Conservation (phyloP, 306 rosid genomes). For the Gleditsia sinensis region DNA sequence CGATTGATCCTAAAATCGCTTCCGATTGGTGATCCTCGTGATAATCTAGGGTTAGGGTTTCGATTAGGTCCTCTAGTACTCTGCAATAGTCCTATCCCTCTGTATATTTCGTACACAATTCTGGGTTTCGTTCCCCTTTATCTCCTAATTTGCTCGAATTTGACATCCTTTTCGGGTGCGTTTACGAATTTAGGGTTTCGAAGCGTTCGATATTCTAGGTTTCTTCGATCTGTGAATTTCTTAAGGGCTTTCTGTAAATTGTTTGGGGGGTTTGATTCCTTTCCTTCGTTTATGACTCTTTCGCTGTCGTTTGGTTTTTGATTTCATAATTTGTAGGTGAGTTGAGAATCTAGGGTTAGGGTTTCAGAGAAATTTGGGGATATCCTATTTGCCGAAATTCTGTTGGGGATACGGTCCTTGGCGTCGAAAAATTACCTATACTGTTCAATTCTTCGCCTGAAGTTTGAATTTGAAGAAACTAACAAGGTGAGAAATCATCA, state of each 20-base stretch:
- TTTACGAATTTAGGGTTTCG: slow-evolving; percentile 54
- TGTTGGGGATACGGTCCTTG: slow-evolving; percentile 32
- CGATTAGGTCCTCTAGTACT: slow-evolving; percentile 15
- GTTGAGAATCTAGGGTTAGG: slow-evolving; percentile 60
- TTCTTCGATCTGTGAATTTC: slow-evolving; percentile 30
- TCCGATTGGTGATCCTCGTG: not conserved
- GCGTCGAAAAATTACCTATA: not conserved
- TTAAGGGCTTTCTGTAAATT: slow-evolving; percentile 34
- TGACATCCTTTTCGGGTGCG: not conserved
- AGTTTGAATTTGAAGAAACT: slow-evolving; percentile 26
- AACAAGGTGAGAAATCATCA: slow-evolving; percentile 33
- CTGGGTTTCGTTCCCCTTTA: slow-evolving; percentile 4
- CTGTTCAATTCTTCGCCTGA: not conserved
- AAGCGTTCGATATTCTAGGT: slow-evolving; percentile 24
- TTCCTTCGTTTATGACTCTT: not conserved
- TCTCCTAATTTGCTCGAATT: slow-evolving; percentile 21
- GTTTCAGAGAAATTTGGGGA: slow-evolving; percentile 30
- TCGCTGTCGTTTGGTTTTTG: not conserved
- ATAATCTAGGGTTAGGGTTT: slow-evolving; percentile 57
- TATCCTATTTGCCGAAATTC: slow-evolving; percentile 36
- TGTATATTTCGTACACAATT: not conserved
- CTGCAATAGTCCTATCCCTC: slow-evolving; percentile 19
- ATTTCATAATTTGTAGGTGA: slow-evolving; percentile 8
- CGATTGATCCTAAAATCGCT: slow-evolving; percentile 35
- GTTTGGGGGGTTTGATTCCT: slow-evolving; percentile 32